These are phyloP conservation scores for Zoysia pacifica DNA, from an alignment of 176 grass and related monocot species.

Conservation along the genomic window DNA sequence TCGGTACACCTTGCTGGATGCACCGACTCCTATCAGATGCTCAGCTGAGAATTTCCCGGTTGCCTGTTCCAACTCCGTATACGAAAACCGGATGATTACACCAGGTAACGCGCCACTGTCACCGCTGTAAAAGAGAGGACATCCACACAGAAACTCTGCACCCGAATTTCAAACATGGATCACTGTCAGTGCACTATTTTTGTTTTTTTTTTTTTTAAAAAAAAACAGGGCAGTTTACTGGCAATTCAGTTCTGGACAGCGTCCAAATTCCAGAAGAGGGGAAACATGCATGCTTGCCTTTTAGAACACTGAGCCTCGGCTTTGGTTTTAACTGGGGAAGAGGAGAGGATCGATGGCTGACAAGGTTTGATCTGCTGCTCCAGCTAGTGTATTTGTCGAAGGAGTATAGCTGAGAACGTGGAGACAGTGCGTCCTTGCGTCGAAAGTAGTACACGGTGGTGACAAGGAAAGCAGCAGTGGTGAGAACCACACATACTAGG, in stretches of 20 bases:
- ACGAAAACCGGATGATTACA: slow-evolving; percentile 66
- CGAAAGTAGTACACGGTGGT: slow-evolving; percentile 65
- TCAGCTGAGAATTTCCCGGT: slow-evolving; percentile 59
- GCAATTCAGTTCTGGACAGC: neutral
- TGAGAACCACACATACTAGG: slow-evolving; percentile 70
- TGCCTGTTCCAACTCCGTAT: slow-evolving; percentile 55
- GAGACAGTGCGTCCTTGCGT: slow-evolving; percentile 62
- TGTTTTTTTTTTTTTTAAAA: neutral
- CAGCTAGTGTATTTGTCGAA: slow-evolving; percentile 76
- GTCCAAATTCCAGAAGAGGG: neutral
- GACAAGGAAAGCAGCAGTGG: slow-evolving; percentile 61
- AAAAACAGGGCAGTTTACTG: neutral
- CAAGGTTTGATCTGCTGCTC: slow-evolving; percentile 78
- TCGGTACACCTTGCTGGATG: slow-evolving; percentile 83
- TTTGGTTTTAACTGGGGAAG: slow-evolving; percentile 41
- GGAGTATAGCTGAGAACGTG: slow-evolving; percentile 49
- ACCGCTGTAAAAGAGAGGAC: slow-evolving; percentile 36
- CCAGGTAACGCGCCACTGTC: slow-evolving; percentile 54
- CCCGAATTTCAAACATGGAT: slow-evolving; percentile 29
- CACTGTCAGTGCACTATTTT: neutral
- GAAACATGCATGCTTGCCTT: slow-evolving; percentile 28
- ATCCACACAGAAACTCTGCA: slow-evolving; percentile 60
- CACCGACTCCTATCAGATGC: slow-evolving; percentile 70
- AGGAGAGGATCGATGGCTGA: slow-evolving; percentile 72
- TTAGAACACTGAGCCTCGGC: slow-evolving; percentile 41